phyloP scores from a whole-genome alignment of 2,329 filamentous ascomycete species.

The Monosporascus sp. region DNA sequence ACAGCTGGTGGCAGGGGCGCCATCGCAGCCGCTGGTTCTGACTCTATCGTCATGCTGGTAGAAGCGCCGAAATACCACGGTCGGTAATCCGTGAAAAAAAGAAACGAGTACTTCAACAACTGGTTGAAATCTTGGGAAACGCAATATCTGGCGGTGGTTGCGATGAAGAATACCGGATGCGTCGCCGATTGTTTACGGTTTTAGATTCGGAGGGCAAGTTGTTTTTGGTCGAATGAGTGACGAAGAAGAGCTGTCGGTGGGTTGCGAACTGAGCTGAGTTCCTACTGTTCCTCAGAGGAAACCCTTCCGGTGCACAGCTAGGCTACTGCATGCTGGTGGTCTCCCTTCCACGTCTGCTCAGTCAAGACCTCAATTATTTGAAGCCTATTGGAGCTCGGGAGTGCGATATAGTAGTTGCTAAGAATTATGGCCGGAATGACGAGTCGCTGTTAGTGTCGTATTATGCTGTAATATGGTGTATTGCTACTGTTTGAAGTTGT shows the following conservation, averaged over 20 bases:
- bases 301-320: not conserved
- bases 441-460: not conserved
- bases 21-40: slow-evolving; percentile 20
- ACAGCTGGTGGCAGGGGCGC: slow-evolving; percentile 12
- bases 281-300: not conserved
- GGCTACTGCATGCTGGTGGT: not conserved
- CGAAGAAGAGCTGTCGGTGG: not conserved
- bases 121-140: not conserved
- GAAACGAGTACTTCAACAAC: too few relatives aligned
- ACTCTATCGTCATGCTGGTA: slow-evolving; percentile 29
- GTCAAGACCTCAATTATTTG: not conserved
- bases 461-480: not conserved
- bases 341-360: not conserved
- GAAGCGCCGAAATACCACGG: slow-evolving; percentile 7
- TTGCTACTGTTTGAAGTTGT: not conserved
- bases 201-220: not conserved
- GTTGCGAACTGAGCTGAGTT: not conserved
- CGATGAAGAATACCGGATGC: not conserved
- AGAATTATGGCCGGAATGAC: not conserved
- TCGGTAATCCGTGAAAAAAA: slow-evolving; percentile 6
- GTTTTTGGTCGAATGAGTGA: not conserved
- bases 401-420: not conserved
- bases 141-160: not conserved
- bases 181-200: not conserved
- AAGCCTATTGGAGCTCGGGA: not conserved